Conservation (phyloP, 106 monocot genomes). For the Dactylorhiza incarnata region DNA sequence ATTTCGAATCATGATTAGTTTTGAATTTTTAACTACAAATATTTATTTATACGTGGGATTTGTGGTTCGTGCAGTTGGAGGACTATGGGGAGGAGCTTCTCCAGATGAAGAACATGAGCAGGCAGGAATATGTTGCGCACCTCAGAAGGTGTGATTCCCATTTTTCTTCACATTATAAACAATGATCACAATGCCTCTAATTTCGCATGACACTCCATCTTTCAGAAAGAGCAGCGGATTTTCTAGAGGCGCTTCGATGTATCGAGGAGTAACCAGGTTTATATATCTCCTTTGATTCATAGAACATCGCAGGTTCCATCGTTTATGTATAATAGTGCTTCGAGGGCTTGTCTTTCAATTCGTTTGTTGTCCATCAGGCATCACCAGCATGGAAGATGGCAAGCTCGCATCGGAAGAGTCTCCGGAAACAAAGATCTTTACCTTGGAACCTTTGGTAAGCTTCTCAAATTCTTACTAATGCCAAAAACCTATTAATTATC, state of each 20-base stretch:
- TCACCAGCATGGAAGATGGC: conserved; percentile 65
- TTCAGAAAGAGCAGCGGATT: conserved; percentile 95
- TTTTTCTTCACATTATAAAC: neutral
- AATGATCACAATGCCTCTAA: neutral
- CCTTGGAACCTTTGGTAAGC: conserved; percentile 19
- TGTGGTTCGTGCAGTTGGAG: conserved; percentile 18
- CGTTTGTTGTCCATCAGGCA: conserved; percentile 15
- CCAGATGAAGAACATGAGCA: conserved; percentile 59
- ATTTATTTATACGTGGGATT: neutral
- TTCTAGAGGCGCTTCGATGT: conserved; percentile 93
- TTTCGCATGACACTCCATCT: neutral
- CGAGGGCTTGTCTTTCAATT: too few relatives aligned
- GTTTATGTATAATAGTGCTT: neutral
- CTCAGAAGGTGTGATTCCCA: conserved; percentile 28
- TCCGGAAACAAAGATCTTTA: conserved; percentile 99
- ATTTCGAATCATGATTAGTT: neutral
- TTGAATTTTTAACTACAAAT: neutral
- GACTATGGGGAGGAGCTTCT: conserved; percentile 44
- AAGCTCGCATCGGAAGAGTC: conserved; percentile 91
- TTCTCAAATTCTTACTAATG: neutral
- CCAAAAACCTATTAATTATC: too few relatives aligned
- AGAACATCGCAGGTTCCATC: neutral
- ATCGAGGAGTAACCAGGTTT: conserved; percentile 95
- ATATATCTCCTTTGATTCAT: neutral
- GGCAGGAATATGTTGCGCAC: conserved; percentile 67